These are phyloP conservation scores for Mortierella sp. DNA, from an alignment of 371 early-diverging fungal genomes.

Conservation along the genomic window DNA sequence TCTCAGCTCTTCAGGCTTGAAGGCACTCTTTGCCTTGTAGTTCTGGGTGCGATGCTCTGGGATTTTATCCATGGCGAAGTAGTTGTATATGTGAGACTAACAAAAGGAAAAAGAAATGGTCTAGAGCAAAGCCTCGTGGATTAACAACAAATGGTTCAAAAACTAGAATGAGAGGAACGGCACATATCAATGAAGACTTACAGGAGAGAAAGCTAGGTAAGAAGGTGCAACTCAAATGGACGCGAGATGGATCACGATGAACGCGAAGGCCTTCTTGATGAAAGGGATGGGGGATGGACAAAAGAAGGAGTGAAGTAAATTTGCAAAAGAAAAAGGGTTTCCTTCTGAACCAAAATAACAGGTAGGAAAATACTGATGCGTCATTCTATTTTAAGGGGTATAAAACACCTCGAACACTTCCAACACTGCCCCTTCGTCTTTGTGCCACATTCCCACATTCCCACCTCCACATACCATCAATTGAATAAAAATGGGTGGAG, in stretches of 20 bases:
- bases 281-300: constrained; percentile 6
- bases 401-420: no score
- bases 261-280: constrained; percentile 6
- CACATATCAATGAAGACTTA: constrained; percentile 6
- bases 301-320: no score
- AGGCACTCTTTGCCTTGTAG: constrained; percentile 89
- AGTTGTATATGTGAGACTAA: neutral
- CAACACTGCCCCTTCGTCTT: no score
- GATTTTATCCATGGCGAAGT: constrained; percentile 62
- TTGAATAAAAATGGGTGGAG: constrained; percentile 73
- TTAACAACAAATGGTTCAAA: neutral
- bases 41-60: constrained; percentile 76
- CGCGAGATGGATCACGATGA: constrained; percentile 21
- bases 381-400: no score
- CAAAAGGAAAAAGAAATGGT: constrained; percentile 2
- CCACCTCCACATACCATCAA: neutral
- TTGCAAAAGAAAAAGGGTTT: no score
- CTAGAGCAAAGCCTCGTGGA: neutral
- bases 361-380: no score
- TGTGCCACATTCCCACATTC: neutral
- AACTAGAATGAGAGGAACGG: no score
- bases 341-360: no score
- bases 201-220: neutral
- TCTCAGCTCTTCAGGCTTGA: constrained; percentile 93
- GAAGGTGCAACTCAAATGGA: constrained; percentile 3